Evolutionary conservation across 2,329 filamentous ascomycete species (phyloP).

Genomic region (Monosporascus sp.): DNA sequence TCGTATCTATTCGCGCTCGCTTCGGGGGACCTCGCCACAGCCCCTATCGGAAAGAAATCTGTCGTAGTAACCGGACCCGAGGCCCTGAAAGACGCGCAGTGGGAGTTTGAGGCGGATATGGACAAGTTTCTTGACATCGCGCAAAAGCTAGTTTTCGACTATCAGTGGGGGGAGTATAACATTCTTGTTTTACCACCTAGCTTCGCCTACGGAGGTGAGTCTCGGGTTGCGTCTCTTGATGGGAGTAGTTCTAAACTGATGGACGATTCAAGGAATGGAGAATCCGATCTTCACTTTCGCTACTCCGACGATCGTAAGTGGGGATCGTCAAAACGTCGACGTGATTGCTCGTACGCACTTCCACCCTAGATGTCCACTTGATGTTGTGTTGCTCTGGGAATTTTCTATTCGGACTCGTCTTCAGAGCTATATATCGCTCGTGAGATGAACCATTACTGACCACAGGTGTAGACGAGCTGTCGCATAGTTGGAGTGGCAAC

Average conservation of each 20-base stretch:
- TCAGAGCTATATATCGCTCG: not conserved
- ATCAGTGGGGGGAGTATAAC: constrained; percentile 94
- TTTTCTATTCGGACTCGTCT: not conserved
- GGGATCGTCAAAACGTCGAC: constrained; percentile 86
- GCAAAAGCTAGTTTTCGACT: constrained; percentile 77
- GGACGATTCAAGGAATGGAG: constrained; percentile 60
- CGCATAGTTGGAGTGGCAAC: constrained; percentile 83
- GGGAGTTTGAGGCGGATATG: constrained; percentile 87
- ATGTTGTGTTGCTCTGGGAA: not conserved
- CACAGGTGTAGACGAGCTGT: constrained; percentile 39
- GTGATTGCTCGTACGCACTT: constrained; percentile 66
- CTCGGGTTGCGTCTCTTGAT: not conserved
- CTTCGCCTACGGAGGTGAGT: constrained; percentile 77
- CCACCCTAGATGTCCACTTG: constrained; percentile 47
- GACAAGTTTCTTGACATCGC: constrained; percentile 87
- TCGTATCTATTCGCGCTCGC: constrained; percentile 94
- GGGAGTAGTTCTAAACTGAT: constrained; percentile 1
- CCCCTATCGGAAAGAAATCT: constrained; percentile 81
- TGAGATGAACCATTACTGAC: not conserved
- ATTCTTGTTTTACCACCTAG: constrained; percentile 84
- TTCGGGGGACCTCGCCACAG: constrained; percentile 75
- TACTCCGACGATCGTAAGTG: constrained; percentile 89
- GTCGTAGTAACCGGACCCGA: constrained; percentile 84
- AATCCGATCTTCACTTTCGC: constrained; percentile 95
- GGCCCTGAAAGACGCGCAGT: constrained; percentile 75